Base-by-base conservation (phyloP, 2,329 filamentous ascomycete species). In the Trichoderma sp. region DNA sequence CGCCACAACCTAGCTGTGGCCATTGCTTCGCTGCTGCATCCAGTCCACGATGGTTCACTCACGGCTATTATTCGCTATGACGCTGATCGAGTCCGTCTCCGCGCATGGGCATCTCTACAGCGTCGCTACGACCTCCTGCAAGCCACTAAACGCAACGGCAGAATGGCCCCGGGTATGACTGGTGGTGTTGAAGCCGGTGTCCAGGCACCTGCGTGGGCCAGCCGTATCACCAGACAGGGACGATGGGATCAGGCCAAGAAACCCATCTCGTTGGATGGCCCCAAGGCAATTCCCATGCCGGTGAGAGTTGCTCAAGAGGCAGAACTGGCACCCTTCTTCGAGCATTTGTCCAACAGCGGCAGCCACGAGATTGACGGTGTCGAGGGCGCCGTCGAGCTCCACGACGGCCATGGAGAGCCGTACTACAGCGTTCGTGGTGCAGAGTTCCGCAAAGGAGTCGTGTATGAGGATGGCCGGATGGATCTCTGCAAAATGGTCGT, bases 401-500 rank as follows among this genome's bases (percentile, higher is more conserved):
- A 81, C 11, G 79, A 73, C n/a, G 80, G 80, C 17, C 76, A 77
- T n/a, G 80, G 79, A 6, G 81, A 82, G 77, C 80, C 80, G 9
- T 78, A 79, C 73, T 81, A 82, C 58, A 77, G 78, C 20, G 77
- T 79, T 15, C 76, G 78, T 36, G 81, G 78, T 5, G 77, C 78
- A 50, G 81, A 82, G 75, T 83, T 82, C 53, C 78, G 73, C 28
- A 79, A 78, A 74, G 81, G 81, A 32, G 81, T 82, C 28, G 77
- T 87, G 6, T 88, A 87, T 72, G 82, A 85, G 67, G 86, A 88
- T 73, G 82, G 83, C 9, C 82, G 86, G 13, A 83, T 88, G 78
- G 86, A 88, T 74, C 82, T 88, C 3, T 88, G 86, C 80, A 87
- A 87, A 79, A 86, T 85, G 81, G 85, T 85, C 4, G 82, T 88